Evolutionary conservation across 2,329 filamentous ascomycete genomes (phyloP), one percentile per base, ranked within the genome.

Genomic region (Akanthomyces dipterigenus): DNA sequence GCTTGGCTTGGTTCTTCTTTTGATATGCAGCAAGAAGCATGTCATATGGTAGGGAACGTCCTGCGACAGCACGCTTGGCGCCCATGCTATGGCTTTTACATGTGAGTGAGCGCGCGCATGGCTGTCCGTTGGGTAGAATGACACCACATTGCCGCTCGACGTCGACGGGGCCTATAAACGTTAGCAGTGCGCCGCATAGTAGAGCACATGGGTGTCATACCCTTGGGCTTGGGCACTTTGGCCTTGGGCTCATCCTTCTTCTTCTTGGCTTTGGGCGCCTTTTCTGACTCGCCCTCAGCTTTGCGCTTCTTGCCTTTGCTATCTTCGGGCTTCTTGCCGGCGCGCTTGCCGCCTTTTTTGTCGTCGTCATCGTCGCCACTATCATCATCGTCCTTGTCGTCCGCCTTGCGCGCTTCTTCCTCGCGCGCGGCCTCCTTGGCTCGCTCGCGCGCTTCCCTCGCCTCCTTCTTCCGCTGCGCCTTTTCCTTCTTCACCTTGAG

Each of bases 1-100:
- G 91, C 71, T 96, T 96, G 24, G 95, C 95, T 74, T 98, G 95
- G 69, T 99, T 99, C 81, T 97, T 98, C 82, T 98, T 97, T 74
- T 95, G 90, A 70, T 95, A 95, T 8, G 89, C 88, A 16, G 89
- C 87, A 42, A 97, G 81, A 43, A 97, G 79, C 88, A 96, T 95
- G 73, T 96, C 92, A 70, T 97, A 97, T 1, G 93, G 93, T 63
- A 96, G 77, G 49, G 90, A 95, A 64, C 93, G 83, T 1, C 93
- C 93, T 5, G 91, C 89, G 3, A 97, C 93, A 1, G 89, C 89
- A 67, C 93, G 83, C 75, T 97, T 97, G 5, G 93, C 89, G 12
- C 93, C 92, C 93, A 97, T 96, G n/a, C 84, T 88, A 66, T 97
- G 93, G 63, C 89, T 93, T 76, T 97, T 97, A 80, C 93, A 97